Conservation (phyloP, 2,329 filamentous ascomycete species). For the Ceratocystiopsis sp. region DNA sequence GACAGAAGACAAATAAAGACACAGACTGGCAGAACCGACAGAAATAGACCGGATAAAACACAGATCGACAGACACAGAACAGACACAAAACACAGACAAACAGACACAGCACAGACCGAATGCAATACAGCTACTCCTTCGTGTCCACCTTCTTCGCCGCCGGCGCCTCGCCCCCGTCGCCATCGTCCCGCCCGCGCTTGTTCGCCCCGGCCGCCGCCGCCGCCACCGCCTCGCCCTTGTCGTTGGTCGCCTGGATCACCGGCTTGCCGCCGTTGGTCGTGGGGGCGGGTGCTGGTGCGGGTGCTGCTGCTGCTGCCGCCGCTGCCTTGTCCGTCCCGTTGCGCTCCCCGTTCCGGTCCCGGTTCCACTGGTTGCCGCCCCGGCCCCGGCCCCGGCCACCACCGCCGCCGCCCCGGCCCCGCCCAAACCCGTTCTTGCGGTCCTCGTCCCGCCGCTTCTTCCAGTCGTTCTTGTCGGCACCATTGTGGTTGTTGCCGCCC, state of each 20-base stretch:
- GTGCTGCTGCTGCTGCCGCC: conserved; percentile 3
- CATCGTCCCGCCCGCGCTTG: conserved; percentile 39
- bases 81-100: no score
- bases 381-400: conserved; percentile 21
- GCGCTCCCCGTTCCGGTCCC: conserved; percentile 7
- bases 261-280: conserved; percentile 16
- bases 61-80: not conserved
- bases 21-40: not conserved
- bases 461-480: conserved; percentile 35
- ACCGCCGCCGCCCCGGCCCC: conserved; percentile 20
- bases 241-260: conserved; percentile 27
- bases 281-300: no score
- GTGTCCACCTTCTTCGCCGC: conserved; percentile 46
- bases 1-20: not conserved
- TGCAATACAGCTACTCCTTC: conserved; percentile 20
- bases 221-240: conserved; percentile 15
- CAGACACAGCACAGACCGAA: no score
- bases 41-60: not conserved
- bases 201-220: conserved; percentile 18
- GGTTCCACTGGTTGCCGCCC: conserved; percentile 15
- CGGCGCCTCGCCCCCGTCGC: conserved; percentile 19
- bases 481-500: conserved; percentile 18
- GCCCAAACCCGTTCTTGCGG: conserved; percentile 40
- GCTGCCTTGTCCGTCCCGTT: conserved; percentile 11
- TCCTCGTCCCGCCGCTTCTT: conserved; percentile 46